Conservation (phyloP, 2,329 filamentous ascomycete species). For the Cadophora malorum region DNA sequence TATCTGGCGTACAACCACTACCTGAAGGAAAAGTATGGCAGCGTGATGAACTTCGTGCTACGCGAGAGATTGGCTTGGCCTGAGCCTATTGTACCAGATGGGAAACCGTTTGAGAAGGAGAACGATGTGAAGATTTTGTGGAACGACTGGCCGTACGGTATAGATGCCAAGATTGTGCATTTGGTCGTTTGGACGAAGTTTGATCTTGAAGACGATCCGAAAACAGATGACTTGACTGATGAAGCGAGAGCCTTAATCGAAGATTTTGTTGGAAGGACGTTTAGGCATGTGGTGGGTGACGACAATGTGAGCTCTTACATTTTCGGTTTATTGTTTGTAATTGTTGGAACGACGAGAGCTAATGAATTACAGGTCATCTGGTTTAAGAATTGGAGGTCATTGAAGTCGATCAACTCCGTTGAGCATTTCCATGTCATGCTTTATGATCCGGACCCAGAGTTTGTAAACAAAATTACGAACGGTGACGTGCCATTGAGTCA, state of each 20-base stretch:
- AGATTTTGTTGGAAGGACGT: conserved; percentile 71
- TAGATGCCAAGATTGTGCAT: conserved; percentile 80
- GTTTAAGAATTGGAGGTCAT: conserved; percentile 87
- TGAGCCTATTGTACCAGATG: conserved; percentile 52
- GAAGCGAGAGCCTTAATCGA: conserved; percentile 70
- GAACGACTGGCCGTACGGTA: conserved; percentile 95
- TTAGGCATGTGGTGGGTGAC: conserved; percentile 59
- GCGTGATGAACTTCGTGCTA: conserved; percentile 79
- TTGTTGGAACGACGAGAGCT: background rate
- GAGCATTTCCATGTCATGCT: conserved; percentile 98
- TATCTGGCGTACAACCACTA: conserved; percentile 75
- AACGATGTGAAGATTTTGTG: conserved; percentile 74
- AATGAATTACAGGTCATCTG: conserved; percentile 63
- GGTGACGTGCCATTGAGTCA: conserved; percentile 73
- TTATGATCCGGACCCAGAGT: conserved; percentile 72
- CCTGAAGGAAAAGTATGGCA: conserved; percentile 72
- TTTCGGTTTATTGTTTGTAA: background rate
- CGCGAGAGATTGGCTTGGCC: conserved; percentile 74
- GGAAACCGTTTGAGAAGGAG: conserved; percentile 38
- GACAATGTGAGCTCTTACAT: conserved; percentile 56
- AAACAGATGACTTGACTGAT: conserved; percentile 66
- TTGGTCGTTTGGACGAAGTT: conserved; percentile 96
- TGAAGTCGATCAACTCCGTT: conserved; percentile 86
- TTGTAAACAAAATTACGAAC: conserved; percentile 73
- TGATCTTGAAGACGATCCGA: conserved; percentile 70